Percentiles rank a stretch among this genome's conserved stretches.
phyloP scores from a whole-genome alignment of 2,329 filamentous ascomycete species.

The Trichoderma sp. region DNA sequence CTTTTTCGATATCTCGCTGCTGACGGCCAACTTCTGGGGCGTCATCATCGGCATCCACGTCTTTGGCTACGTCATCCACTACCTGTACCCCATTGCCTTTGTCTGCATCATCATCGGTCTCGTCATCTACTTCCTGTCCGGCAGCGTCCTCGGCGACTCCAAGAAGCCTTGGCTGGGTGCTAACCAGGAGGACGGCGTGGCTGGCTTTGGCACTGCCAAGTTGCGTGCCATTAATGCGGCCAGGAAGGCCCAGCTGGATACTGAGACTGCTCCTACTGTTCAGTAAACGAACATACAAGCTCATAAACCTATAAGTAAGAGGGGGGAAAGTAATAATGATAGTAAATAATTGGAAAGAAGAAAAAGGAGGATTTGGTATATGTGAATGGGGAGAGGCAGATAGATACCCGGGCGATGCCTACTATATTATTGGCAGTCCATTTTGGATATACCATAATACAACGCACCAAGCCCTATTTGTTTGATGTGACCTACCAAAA shows the following conservation, averaged over 20 bases:
- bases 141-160: conserved; percentile 78
- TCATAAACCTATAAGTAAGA: neutral
- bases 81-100: conserved; percentile 93
- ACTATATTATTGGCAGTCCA: neutral
- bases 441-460: conserved; percentile 1
- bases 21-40: conserved; percentile 97
- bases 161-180: conserved; percentile 93
- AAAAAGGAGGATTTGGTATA: neutral
- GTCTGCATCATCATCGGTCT: conserved; percentile 86
- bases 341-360: neutral
- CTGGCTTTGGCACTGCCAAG: conserved; percentile 83
- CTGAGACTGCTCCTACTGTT: neutral
- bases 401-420: neutral
- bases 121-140: conserved; percentile 82
- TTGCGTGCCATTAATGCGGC: conserved; percentile 65
- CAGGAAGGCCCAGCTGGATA: conserved; percentile 36
- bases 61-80: conserved; percentile 78
- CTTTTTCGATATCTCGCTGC: conserved; percentile 92
- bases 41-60: conserved; percentile 88
- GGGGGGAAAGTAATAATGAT: neutral
- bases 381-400: neutral
- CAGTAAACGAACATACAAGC: neutral
- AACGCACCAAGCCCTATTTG: neutral
- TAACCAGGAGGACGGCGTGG: conserved; percentile 77
- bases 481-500: too few relatives aligned